These are phyloP conservation scores for Mrakia gelida DNA, from an alignment of 768 basidiomycete genomes.

Conservation along the genomic window DNA sequence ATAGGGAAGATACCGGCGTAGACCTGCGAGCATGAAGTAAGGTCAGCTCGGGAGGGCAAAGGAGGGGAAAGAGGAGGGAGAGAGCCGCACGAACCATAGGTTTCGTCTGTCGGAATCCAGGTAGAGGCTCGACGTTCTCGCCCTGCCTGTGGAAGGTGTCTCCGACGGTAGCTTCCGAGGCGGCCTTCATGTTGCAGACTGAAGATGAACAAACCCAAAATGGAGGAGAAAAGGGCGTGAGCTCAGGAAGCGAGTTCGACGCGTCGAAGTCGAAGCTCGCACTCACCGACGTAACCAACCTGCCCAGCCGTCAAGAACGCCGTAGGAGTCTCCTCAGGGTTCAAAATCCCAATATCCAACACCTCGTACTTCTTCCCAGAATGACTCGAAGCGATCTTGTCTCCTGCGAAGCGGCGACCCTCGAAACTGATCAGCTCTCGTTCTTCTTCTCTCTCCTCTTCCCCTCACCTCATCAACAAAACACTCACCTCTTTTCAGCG, in stretches of 20 bases:
- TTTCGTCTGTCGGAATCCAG: slow-evolving; percentile 85
- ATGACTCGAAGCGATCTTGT: slow-evolving; percentile 79
- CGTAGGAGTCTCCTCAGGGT: slow-evolving; percentile 81
- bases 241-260: neutral
- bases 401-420: slow-evolving; percentile 54
- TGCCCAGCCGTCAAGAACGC: slow-evolving; percentile 43
- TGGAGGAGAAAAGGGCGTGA: neutral
- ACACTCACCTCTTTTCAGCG: slow-evolving; percentile 69
- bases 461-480: neutral
- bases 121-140: slow-evolving; percentile 70
- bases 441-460: too few relatives aligned
- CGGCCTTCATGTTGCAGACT: slow-evolving; percentile 91
- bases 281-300: slow-evolving; percentile 58
- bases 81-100: slow-evolving; percentile 76
- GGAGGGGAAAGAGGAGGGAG: neutral
- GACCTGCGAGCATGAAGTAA: too few relatives aligned
- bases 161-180: slow-evolving; percentile 79
- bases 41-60: too few relatives aligned
- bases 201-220: neutral
- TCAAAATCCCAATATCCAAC: slow-evolving; percentile 78
- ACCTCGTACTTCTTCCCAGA: slow-evolving; percentile 86
- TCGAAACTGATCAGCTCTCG: neutral
- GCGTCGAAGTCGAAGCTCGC: neutral
- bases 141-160: slow-evolving; percentile 82
- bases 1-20: slow-evolving; percentile 93